phyloP scores from a whole-genome alignment of 2,329 filamentous ascomycete species.

The Volutella citrinella region DNA sequence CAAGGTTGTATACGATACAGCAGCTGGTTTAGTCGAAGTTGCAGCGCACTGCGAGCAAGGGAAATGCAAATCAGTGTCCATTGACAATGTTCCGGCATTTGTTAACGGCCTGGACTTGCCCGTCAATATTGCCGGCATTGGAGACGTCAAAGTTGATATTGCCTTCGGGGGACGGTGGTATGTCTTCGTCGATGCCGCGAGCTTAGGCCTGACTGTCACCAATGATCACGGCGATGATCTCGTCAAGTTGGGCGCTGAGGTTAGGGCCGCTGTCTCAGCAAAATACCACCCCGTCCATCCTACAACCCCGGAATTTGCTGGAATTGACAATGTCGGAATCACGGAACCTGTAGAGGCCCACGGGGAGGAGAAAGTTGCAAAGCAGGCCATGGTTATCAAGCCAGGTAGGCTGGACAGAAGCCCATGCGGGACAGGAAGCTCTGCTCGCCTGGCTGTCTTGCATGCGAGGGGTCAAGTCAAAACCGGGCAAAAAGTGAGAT shows the following conservation, averaged over 20 bases:
- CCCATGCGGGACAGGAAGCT: conserved; percentile 44
- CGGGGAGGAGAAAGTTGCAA: conserved; percentile 25
- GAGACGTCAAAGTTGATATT: conserved; percentile 38
- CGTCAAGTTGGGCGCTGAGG: conserved; percentile 39
- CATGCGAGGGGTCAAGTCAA: conserved; percentile 38
- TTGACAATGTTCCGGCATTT: conserved; percentile 44
- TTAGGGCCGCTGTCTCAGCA: conserved; percentile 37
- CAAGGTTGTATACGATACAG: conserved; percentile 38
- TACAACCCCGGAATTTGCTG: conserved; percentile 38
- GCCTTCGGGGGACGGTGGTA: conserved; percentile 47
- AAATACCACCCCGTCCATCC: conserved; percentile 38
- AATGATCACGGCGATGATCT: conserved; percentile 31
- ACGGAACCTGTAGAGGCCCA: conserved; percentile 30
- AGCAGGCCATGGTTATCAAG: conserved; percentile 41
- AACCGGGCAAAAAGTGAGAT: conserved; percentile 34
- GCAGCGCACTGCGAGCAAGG: conserved; percentile 39
- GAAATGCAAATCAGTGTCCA: conserved; percentile 41
- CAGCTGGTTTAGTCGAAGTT: conserved; percentile 40
- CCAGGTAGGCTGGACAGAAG: conserved; percentile 45
- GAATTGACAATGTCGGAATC: conserved; percentile 37
- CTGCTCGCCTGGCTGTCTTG: conserved; percentile 40
- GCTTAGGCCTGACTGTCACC: conserved; percentile 33
- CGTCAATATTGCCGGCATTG: conserved; percentile 39
- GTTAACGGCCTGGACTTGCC: conserved; percentile 36
- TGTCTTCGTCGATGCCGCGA: conserved; percentile 37